Percentiles rank a stretch among this genome's conserved stretches.
Conservation (phyloP, 2,329 filamentous ascomycete species). For the Penicillium frequentans region DNA sequence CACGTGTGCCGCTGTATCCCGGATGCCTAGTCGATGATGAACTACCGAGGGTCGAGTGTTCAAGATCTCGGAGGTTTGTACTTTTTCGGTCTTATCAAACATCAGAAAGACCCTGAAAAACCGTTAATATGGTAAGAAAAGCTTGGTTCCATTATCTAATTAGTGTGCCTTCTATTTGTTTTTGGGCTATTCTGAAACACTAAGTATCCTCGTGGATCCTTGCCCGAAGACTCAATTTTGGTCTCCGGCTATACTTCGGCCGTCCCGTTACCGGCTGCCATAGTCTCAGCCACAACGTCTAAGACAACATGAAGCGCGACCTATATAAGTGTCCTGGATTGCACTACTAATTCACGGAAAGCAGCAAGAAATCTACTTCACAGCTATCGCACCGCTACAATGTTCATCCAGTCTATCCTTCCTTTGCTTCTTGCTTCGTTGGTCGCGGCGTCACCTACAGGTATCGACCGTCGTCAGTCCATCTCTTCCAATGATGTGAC, state of each 20-base stretch:
- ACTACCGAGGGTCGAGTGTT: not conserved
- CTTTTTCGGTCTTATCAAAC: not conserved
- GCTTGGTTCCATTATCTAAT: not conserved
- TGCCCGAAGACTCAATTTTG: not conserved
- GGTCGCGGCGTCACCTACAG: not conserved
- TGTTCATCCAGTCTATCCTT: not conserved
- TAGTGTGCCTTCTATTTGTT: not conserved
- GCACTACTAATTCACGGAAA: not conserved
- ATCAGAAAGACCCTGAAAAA: not conserved
- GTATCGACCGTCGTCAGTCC: conserved; percentile 6
- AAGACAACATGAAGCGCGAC: not conserved
- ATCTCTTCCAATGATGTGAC: conserved; percentile 37
- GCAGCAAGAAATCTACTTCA: not conserved
- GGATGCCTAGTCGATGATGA: not conserved
- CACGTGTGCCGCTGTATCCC: not conserved
- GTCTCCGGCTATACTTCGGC: not conserved
- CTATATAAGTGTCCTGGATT: not conserved
- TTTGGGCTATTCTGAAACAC: not conserved
- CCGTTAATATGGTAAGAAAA: not conserved
- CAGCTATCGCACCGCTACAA: not conserved
- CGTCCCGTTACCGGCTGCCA: not conserved
- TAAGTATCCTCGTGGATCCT: not conserved
- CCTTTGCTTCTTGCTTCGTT: not conserved
- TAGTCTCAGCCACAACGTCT: not conserved
- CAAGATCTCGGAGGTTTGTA: not conserved